Base-by-base conservation (phyloP, 768 basidiomycete genomes). In the Mycena kentingensis region DNA sequence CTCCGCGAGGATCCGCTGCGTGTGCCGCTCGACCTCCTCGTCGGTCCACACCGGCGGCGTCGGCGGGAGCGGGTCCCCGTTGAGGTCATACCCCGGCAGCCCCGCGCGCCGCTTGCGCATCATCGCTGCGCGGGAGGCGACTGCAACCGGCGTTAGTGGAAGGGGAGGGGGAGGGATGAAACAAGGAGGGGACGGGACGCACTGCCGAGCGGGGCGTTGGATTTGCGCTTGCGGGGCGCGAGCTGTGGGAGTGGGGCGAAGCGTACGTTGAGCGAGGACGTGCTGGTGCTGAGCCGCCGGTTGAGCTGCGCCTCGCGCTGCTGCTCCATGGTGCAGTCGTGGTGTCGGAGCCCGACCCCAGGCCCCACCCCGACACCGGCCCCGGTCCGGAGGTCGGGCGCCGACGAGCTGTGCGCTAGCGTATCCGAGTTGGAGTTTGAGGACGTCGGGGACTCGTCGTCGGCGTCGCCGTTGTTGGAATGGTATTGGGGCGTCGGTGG, bases 211-310 rank as follows among this genome's bases (percentile, higher is more conserved):
- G 83, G 84, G 4, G 72, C 69, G 31, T 71, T 63, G 5, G 75
- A 80, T 19, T 77, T 73, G 38, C 78, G 75, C 58, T 76, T 77
- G 19, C 76, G 73, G 3, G 79, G 78, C 18, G 74, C 79, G 1
- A 77, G 64, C 51, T 78, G 70, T 1, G 84, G 84, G 21, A 86
- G 67, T 0, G 84, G 84, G 1, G 84, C 84, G 49, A 86, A 86
- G 55, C 73, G 78, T 37, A 86, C 76, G 44, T 70, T 76, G 32
- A 72, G 63, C 22, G 61, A 39, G 13, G 38, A 45, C 12, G 62
- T 46, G 45, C 57, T 61, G 3, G 57, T 52, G 35, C 44, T 55
- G 10, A 24, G 3, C 1, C 55, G 52, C 6, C 54, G 51, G n/a
- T 21, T 5, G 13, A 58, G 48, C 22, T 42, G 22, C 7, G 19